These are phyloP conservation scores for Candida tibetensis DNA, from an alignment of 805 yeast species.

Conservation along the genomic window DNA sequence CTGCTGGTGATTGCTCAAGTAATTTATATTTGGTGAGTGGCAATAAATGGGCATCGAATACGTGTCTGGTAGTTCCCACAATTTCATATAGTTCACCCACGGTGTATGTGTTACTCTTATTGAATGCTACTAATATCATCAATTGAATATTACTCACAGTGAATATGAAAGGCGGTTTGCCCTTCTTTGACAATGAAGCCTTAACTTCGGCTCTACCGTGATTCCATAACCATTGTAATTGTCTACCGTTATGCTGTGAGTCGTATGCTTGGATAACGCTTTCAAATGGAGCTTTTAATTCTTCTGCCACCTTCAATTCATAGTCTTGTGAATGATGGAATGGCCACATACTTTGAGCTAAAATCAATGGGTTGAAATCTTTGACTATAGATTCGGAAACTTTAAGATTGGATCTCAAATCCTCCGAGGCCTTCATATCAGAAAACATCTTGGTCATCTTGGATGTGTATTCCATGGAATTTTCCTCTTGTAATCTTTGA, in stretches of 20 bases:
- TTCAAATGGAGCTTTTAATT: slow-evolving; percentile 60
- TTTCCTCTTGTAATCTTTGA: slow-evolving; percentile 81
- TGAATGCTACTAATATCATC: slow-evolving; percentile 81
- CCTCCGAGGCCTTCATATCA: slow-evolving; percentile 83
- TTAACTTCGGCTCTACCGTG: slow-evolving; percentile 88
- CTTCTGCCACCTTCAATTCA: slow-evolving; percentile 58
- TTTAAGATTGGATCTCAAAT: slow-evolving; percentile 59
- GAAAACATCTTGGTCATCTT: slow-evolving; percentile 95
- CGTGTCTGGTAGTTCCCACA: slow-evolving; percentile 64
- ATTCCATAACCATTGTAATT: slow-evolving; percentile 94
- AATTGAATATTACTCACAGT: slow-evolving; percentile 84
- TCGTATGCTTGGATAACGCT: slow-evolving; percentile 68
- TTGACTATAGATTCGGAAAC: slow-evolving; percentile 34
- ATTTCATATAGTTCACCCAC: slow-evolving; percentile 58
- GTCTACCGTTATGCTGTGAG: slow-evolving; percentile 78
- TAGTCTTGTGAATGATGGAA: slow-evolving; percentile 44
- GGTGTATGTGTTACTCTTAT: slow-evolving; percentile 60
- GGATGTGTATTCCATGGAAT: slow-evolving; percentile 88
- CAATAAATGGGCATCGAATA: slow-evolving; percentile 70
- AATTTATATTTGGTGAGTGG: slow-evolving; percentile 80
- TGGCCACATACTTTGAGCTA: slow-evolving; percentile 92
- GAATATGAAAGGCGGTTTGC: slow-evolving; percentile 76
- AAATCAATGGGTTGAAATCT: slow-evolving; percentile 68
- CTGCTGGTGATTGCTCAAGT: slow-evolving; percentile 63
- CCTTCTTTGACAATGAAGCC: slow-evolving; percentile 78